Conservation (phyloP, 208 protist species). For the Lotmaria passim region DNA sequence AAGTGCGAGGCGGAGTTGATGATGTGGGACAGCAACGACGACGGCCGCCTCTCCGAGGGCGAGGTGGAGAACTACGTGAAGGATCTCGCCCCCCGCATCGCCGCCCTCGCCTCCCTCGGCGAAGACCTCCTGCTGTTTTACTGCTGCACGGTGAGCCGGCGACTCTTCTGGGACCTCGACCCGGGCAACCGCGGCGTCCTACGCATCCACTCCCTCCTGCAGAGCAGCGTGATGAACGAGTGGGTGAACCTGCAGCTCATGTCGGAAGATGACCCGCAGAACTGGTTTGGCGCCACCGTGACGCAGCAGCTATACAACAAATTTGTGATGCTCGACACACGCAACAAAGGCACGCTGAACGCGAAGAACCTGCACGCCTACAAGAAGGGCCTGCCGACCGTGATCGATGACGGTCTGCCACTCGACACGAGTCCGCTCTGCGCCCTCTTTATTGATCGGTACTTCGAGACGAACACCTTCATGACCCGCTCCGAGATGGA, state of each 20-base stretch:
- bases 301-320: conserved; percentile 88
- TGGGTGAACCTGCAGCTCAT: conserved; percentile 89
- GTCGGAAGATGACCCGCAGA: conserved; percentile 73
- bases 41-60: conserved; percentile 84
- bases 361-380: conserved; percentile 76
- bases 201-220: conserved; percentile 80
- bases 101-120: conserved; percentile 58
- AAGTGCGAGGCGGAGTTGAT: conserved; percentile 86
- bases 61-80: conserved; percentile 91
- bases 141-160: conserved; percentile 88
- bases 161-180: conserved; percentile 92
- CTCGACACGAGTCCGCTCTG: conserved; percentile 78
- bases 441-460: conserved; percentile 87
- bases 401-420: conserved; percentile 83
- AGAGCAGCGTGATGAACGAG: conserved; percentile 86
- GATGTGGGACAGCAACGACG: conserved; percentile 87
- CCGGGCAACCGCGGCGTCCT: conserved; percentile 70
- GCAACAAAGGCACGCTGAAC: conserved; percentile 86
- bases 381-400: conserved; percentile 86
- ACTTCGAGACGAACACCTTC: conserved; percentile 91
- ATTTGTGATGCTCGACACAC: conserved; percentile 85
- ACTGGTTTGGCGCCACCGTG: conserved; percentile 80
- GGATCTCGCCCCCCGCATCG: conserved; percentile 75
- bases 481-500: conserved; percentile 89
- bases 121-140: conserved; percentile 87